Base-by-base conservation (phyloP, 1,284 basidiomycete genomes). In the Ganoderma boninense region DNA sequence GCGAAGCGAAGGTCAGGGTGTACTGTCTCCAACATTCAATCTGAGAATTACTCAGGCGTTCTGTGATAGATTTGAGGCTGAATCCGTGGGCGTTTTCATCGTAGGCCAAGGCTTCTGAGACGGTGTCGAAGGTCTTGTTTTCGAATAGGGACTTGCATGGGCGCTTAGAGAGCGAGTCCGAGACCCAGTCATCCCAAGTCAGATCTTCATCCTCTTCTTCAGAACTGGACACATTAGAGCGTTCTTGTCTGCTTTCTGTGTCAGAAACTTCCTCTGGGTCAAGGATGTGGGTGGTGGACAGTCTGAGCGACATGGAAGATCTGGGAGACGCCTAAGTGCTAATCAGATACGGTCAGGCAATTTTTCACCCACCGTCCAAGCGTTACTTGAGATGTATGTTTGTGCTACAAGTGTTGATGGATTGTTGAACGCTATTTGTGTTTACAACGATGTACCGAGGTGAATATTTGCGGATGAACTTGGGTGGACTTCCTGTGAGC, bases 121-220 rank as follows among this genome's bases (percentile, higher is more conserved):
- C 90, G 0, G 89, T 89, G 40, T 87, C 81, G 71, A 95, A 87
- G 0, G 83, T 80, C 42, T 84, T 87, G 71, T 92, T 88, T 66
- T 94, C 93, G 78, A 98, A 97, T n/a, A 98, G 86, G 0, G 95
- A 95, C 76, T 84, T 85, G 77, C 93, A 95, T 6, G 88, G 82
- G 65, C 83, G 84, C 52, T 82, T 82, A 49, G 83, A 79, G 56
- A 84, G 83, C 59, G 89, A 90, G 78, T 94, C 93, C 20, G 91
- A 92, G 13, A 88, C 84, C 94, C 93, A 95, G 78, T 95, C 94
- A 69, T 93, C 92, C 86, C 92, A 95, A 57, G 86, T 90, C 52
- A 75, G 71, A 52, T 94, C 91, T 23, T 90, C 86, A 14, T 91
- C 89, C 43, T 86, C 84, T 2, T 85, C 84, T 46, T 81, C 75